Evolutionary conservation across 2,329 filamentous ascomycete species (phyloP).

Genomic region (Davidsoniella australis): DNA sequence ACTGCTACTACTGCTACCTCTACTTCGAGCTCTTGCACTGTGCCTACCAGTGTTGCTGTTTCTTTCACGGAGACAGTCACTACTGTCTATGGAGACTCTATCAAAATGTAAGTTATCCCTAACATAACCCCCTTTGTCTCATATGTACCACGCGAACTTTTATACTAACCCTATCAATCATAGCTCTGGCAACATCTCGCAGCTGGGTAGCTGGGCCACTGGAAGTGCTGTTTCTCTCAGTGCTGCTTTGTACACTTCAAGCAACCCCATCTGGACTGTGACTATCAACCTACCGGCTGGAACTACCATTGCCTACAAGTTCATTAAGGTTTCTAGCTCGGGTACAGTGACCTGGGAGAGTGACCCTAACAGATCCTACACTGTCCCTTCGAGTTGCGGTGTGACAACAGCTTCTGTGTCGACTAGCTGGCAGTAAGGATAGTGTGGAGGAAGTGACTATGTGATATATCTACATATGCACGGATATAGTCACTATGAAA

Average conservation of each 20-base stretch:
- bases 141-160: not conserved
- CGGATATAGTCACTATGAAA: too few relatives aligned
- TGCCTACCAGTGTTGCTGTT: constrained; percentile 22
- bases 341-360: constrained; percentile 40
- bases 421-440: constrained; percentile 7
- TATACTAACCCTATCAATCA: not conserved
- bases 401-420: constrained; percentile 10
- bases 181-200: constrained; percentile 22
- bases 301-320: constrained; percentile 42
- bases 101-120: constrained; percentile 27
- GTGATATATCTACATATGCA: not conserved
- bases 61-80: constrained; percentile 26
- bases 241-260: constrained; percentile 34
- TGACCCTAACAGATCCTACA: constrained; percentile 27
- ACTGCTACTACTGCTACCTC: not conserved
- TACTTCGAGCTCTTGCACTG: constrained; percentile 16
- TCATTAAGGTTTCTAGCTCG: constrained; percentile 33
- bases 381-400: constrained; percentile 12
- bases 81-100: constrained; percentile 31
- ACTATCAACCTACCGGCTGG: constrained; percentile 35
- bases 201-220: constrained; percentile 21
- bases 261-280: constrained; percentile 36
- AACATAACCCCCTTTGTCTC: not conserved
- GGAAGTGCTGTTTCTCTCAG: constrained; percentile 30
- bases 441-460: not conserved